These are phyloP conservation scores for Tolypocladium cylindrosporum DNA, from an alignment of 2,329 filamentous ascomycete genomes.

Conservation along the genomic window DNA sequence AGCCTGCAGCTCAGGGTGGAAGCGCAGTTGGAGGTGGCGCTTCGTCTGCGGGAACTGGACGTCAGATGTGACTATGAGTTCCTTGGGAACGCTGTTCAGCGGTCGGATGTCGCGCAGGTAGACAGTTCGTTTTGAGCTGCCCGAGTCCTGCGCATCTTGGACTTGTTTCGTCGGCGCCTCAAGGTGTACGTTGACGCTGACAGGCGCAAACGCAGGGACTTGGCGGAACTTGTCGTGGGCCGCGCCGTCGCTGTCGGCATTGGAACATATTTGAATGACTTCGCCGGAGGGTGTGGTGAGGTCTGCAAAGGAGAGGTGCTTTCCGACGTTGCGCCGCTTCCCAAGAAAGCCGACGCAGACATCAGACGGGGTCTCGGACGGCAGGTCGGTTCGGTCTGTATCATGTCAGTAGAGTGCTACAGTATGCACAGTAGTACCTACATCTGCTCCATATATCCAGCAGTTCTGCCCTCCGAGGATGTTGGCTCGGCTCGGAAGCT, in stretches of 20 bases:
- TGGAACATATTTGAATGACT: conserved; percentile 35
- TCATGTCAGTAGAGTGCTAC: conserved; percentile 1
- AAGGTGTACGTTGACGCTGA: conserved; percentile 34
- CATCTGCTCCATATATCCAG: conserved; percentile 20
- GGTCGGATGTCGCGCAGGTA: conserved; percentile 47
- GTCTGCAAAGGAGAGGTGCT: conserved; percentile 62
- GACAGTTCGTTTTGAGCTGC: conserved; percentile 39
- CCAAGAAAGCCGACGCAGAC: conserved; percentile 55
- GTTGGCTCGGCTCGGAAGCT: background rate
- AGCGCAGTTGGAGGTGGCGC: conserved; percentile 78
- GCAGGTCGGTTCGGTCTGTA: conserved; percentile 16
- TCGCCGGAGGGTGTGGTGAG: conserved; percentile 27
- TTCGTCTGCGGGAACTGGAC: conserved; percentile 65
- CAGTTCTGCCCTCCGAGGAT: conserved; percentile 13
- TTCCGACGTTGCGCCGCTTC: conserved; percentile 55
- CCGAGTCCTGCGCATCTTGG: conserved; percentile 10
- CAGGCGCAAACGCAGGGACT: conserved; percentile 41
- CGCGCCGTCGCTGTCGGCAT: conserved; percentile 22
- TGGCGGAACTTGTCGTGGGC: conserved; percentile 32
- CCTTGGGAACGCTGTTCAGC: conserved; percentile 32
- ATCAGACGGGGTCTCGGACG: conserved; percentile 8
- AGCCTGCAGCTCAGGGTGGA: conserved; percentile 54
- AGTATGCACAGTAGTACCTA: conserved; percentile 6
- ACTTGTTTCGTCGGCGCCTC: conserved; percentile 11
- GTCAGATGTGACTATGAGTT: conserved; percentile 67